Conservation (phyloP, 805 yeast genomes). For the Pichia occidentalis region DNA sequence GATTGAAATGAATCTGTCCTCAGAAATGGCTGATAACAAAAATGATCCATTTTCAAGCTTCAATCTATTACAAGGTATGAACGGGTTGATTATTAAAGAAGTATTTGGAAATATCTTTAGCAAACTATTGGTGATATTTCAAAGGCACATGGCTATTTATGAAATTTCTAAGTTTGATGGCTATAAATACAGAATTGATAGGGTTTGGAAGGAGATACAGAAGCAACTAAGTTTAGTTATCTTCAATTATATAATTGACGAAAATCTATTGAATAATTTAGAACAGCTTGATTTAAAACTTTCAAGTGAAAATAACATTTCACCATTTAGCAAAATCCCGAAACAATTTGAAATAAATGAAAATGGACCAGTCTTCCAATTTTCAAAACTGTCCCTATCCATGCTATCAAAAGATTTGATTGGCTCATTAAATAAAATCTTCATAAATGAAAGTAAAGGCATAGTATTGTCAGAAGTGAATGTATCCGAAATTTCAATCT, state of each 20-base stretch:
- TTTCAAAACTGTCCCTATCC: slow-evolving; percentile 27
- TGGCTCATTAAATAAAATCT: slow-evolving; percentile 11
- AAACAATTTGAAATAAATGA: slow-evolving; percentile 19
- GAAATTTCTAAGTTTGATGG: slow-evolving; percentile 40
- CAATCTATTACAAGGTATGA: slow-evolving; percentile 34
- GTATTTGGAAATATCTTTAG: slow-evolving; percentile 66
- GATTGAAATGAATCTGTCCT: slow-evolving; percentile 19
- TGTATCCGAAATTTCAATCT: slow-evolving; percentile 32
- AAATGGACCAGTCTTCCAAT: slow-evolving; percentile 31
- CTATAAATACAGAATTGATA: slow-evolving; percentile 20
- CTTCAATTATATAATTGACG: slow-evolving; percentile 34
- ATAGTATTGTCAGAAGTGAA: slow-evolving; percentile 18
- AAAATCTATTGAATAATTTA: slow-evolving; percentile 21
- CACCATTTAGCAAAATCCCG: slow-evolving; percentile 21
- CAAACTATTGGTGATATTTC: slow-evolving; percentile 55
- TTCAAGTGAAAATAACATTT: slow-evolving; percentile 12
- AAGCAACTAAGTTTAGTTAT: slow-evolving; percentile 35
- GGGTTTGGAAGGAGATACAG: slow-evolving; percentile 41
- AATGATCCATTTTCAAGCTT: slow-evolving; percentile 28
- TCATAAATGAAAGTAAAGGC: slow-evolving; percentile 2
- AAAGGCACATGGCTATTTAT: slow-evolving; percentile 59
- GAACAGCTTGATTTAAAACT: slow-evolving; percentile 16
- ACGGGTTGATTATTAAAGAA: slow-evolving; percentile 50
- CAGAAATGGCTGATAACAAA: slow-evolving; percentile 11
- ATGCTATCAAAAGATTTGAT: slow-evolving; percentile 15